Evolutionary conservation across 2,329 filamentous ascomycete genomes (phyloP), one percentile per base, ranked within the genome.

Genomic region (Ophiocordyceps unilateralis): DNA sequence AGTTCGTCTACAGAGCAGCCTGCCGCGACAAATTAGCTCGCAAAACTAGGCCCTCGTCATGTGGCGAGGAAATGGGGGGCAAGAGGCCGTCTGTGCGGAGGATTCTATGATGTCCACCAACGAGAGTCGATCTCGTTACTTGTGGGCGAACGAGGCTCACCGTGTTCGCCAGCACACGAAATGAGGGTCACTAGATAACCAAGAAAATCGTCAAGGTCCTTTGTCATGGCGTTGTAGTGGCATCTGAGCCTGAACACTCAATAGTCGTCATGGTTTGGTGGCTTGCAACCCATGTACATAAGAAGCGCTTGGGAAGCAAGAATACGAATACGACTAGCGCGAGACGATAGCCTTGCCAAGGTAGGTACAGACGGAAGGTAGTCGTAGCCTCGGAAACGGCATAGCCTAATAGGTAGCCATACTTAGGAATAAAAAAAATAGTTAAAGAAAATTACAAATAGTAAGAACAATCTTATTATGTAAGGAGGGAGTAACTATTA

Each of bases 131-230:
- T 5, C 11, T 30, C 6, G 28, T 30, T 15, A 30, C 28, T 30
- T 4, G 28, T 5, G n/a, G 28, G 6, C 28, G n/a, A 15, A 15
- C 12, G 17, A 22, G 28, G 55, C 59, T 52, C 46, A 58, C 62
- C 60, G 50, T 58, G 49, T 51, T 63, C 60, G 41, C 61, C 61
- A 21, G 57, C 54, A 45, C 60, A 64, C 39, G 61, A 56, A 37
- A 63, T 57, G 28, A 61, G 48, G 41, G 60, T 54, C 46, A 64
- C 48, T 39, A 63, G 51, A 44, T 53, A 52, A 40, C 54, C 57
- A 46, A 64, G 60, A 47, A 62, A 50, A 47, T 57, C 58, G 51
- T 64, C 61, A 22, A 62, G 58, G 49, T 63, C 60, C 46, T 55
- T 57, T 44, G 56, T 55, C 61, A 64, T 64, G 42, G 39, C 49